Evolutionary conservation across 2,329 filamentous ascomycete genomes (phyloP), one percentile per base, ranked within the genome.

Genomic region (Penicillium sumatraense): DNA sequence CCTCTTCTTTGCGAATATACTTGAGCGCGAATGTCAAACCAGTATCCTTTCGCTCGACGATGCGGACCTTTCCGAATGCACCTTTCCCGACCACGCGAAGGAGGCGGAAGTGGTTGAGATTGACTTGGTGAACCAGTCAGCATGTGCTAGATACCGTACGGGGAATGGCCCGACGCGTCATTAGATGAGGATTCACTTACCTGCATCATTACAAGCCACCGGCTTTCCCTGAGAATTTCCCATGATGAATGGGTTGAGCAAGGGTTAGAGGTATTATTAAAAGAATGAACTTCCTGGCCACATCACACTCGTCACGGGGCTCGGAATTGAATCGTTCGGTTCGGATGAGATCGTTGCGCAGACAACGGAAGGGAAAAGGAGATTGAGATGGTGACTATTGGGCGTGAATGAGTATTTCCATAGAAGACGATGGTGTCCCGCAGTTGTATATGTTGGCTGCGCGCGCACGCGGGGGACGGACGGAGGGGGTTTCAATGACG

Each of bases 1-100:
- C 90, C 86, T 98, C 93, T 89, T 98, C 93, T 84, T 97, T 98
- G 64, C 93, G 88, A 62, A 98, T 98, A 75, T 98, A 98, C 77
- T 99, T 99, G 62, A 99, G 83, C 41, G 95, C 95, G 76, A 99
- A 99, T 2, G 93, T 93, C 68, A 98, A 79, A 53, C 88, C 89
- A 1, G 92, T 96, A 72, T 99, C 95, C 78, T 98, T 98, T 65
- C 93, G 87, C 82, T 99, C 95, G 71, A 99, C 95, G 65, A 99
- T 99, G 69, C 95, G 89, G 59, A 99, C 95, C 78, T 99, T 99
- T 69, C 95, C 95, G 80, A 99, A 99, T 54, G 95, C 95, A 69
- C 95, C 95, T 76, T 96, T 96, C 63, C 95, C 95, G 65, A 99
- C 95, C 61, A 99, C 95, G 71, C 95, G 89, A 63, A 98, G 81